Conservation (phyloP, 192 early-diverging fungal genomes). For the Linnemannia elongata region DNA sequence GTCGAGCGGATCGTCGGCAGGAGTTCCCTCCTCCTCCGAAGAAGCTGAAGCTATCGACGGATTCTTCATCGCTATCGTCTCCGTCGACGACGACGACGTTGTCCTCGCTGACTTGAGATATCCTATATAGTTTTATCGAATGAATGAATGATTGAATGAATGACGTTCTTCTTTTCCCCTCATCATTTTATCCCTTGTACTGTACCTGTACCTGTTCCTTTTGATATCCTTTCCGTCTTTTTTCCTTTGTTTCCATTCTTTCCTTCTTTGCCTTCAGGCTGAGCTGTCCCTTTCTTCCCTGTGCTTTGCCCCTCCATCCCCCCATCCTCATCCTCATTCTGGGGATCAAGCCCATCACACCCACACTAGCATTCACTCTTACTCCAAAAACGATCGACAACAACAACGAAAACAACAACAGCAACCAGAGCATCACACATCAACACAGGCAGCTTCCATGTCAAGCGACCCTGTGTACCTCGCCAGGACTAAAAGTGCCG, state of each 20-base stretch:
- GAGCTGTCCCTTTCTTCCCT: background rate
- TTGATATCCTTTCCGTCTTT: background rate
- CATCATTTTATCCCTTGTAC: background rate
- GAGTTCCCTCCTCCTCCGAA: constrained; percentile 28
- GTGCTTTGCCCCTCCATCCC: background rate
- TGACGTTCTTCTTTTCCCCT: background rate
- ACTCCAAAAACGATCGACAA: too few relatives aligned
- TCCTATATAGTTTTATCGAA: too few relatives aligned
- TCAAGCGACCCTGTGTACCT: background rate
- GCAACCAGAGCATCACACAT: background rate
- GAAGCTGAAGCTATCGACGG: constrained; percentile 48
- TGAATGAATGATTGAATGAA: background rate
- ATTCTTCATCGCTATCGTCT: constrained; percentile 38
- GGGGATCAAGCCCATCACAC: background rate
- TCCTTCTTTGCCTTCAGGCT: background rate
- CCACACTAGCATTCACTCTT: too few relatives aligned
- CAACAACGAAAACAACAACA: background rate
- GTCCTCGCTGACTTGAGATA: constrained; percentile 35
- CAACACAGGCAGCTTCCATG: background rate
- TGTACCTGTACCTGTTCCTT: too few relatives aligned
- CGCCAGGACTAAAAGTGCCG: constrained; percentile 30
- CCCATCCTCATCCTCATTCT: background rate
- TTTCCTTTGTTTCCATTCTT: background rate
- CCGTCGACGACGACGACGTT: constrained; percentile 37
- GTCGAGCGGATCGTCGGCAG: background rate